These are phyloP conservation scores for Cudoniella acicularis DNA, from an alignment of 495 filamentous ascomycete species.

Conservation along the genomic window DNA sequence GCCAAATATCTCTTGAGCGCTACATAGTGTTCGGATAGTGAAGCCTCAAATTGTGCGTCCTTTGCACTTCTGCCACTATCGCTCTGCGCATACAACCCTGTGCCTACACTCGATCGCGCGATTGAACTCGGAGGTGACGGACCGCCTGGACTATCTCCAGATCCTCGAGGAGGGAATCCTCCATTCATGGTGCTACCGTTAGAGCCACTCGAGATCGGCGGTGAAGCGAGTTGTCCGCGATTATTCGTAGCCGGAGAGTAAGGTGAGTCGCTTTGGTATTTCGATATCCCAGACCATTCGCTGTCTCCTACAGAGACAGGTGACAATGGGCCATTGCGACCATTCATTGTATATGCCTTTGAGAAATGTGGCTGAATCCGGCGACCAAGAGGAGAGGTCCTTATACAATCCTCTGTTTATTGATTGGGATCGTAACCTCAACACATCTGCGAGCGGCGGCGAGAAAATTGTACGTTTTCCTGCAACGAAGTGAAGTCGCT, in stretches of 20 bases:
- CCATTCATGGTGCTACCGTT: conserved; percentile 52
- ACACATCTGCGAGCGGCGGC: conserved; percentile 11
- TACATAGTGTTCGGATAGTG: conserved; percentile 74
- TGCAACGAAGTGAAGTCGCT: conserved; percentile 12
- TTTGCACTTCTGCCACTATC: conserved; percentile 47
- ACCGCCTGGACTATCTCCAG: conserved; percentile 39
- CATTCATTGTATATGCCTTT: conserved; percentile 49
- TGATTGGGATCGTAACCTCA: conserved; percentile 12
- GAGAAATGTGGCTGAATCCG: conserved; percentile 8
- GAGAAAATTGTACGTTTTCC: conserved; percentile 1
- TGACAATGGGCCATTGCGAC: conserved; percentile 64
- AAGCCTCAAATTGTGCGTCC: conserved; percentile 43
- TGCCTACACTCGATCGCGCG: conserved; percentile 70
- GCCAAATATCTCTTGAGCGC: conserved; percentile 75
- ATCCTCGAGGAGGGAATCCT: conserved; percentile 45
- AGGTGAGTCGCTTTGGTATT: conserved; percentile 58
- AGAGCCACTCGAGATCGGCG: conserved; percentile 65
- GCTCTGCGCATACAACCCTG: conserved; percentile 60
- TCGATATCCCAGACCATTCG: conserved; percentile 81
- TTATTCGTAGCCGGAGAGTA: conserved; percentile 52
- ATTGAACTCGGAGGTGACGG: conserved; percentile 86
- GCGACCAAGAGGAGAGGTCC: not conserved
- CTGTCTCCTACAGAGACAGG: conserved; percentile 77
- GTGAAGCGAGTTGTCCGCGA: conserved; percentile 64
- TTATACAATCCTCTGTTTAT: conserved; percentile 12